These are phyloP conservation scores for Solanum paucissectum DNA, from an alignment of 257 asterid genomes.

Conservation along the genomic window DNA sequence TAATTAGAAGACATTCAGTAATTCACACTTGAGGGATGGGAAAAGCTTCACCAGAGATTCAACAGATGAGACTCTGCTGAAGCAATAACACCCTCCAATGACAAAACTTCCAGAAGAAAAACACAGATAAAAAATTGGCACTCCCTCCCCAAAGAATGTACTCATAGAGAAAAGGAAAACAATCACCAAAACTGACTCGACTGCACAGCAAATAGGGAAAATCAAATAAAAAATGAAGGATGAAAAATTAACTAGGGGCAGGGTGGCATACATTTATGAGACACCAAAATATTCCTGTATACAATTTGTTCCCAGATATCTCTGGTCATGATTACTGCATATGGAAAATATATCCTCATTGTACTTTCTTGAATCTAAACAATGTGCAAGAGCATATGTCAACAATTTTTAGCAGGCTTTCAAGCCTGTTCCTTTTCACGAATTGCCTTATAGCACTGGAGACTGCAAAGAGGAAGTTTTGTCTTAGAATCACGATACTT, in stretches of 20 bases:
- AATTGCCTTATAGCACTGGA: constrained; percentile 84
- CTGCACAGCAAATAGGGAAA: background rate
- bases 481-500: constrained; percentile 91
- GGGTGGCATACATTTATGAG: background rate
- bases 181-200: background rate
- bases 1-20: background rate
- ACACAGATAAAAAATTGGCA: background rate
- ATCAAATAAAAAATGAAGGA: background rate
- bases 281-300: background rate
- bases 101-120: background rate
- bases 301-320: background rate
- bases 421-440: constrained; percentile 25
- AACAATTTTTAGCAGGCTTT: constrained; percentile 26
- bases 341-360: background rate
- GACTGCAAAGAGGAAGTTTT: constrained; percentile 92
- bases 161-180: background rate
- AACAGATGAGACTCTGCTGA: background rate
- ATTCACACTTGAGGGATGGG: background rate
- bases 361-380: background rate
- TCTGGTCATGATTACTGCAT: background rate
- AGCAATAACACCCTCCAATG: background rate
- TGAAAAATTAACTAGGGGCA: background rate
- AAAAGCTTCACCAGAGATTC: background rate
- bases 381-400: background rate
- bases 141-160: background rate